Conservation (phyloP, 75 land plant genomes). For the Pinus tabuliformis region DNA sequence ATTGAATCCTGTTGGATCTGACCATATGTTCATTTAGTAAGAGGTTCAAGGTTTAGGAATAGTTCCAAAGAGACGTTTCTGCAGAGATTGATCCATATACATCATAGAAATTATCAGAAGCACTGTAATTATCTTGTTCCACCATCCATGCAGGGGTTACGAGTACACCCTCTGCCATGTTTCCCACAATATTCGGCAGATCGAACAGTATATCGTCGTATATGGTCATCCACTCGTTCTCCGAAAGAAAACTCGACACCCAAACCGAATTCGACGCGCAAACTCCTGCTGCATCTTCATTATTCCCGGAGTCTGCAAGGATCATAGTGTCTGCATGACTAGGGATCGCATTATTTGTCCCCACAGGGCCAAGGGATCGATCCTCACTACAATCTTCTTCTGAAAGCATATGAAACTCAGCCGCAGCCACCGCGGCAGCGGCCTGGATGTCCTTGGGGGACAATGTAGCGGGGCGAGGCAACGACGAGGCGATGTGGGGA, state of each 20-base stretch:
- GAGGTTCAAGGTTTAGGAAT: neutral
- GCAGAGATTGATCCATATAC: neutral
- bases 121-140: neutral
- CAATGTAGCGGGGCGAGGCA: slow-evolving; percentile 18
- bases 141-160: neutral
- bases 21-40: too few species aligned
- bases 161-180: neutral
- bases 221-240: neutral
- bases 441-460: slow-evolving; percentile 28
- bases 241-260: neutral
- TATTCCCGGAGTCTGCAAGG: too few species aligned
- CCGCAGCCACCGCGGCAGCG: slow-evolving; percentile 29
- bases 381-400: neutral
- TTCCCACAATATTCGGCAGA: neutral
- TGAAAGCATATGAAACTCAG: neutral
- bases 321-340: too few species aligned
- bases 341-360: too few species aligned
- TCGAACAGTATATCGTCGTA: slow-evolving; percentile 3
- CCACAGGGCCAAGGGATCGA: neutral
- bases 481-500: slow-evolving; percentile 15
- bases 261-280: neutral
- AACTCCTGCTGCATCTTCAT: too few species aligned
- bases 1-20: too few species aligned
- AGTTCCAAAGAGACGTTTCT: neutral
- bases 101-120: neutral